Percentiles rank a stretch among this genome's conserved stretches.
Evolutionary conservation across 2,329 filamentous ascomycete species (phyloP).

Genomic region (Colletotrichum acutatum): DNA sequence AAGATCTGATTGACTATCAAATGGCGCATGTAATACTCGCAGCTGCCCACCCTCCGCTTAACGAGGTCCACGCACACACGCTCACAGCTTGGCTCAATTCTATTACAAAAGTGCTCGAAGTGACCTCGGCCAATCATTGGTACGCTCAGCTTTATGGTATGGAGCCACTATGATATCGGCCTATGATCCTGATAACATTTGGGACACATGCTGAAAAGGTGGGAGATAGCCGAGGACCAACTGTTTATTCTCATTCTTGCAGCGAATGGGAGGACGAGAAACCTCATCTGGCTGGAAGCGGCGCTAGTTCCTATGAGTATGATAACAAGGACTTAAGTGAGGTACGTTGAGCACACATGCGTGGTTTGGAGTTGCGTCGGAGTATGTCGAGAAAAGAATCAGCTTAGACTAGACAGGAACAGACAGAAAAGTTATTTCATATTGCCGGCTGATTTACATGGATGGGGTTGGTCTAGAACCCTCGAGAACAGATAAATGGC

Average conservation of each 20-base stretch:
- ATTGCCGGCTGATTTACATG: too few species aligned
- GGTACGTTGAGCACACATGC: too few species aligned
- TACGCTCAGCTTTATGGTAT: neutral
- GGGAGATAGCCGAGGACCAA: neutral
- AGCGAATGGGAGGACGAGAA: neutral
- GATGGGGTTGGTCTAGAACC: too few species aligned
- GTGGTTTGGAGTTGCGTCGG: too few species aligned
- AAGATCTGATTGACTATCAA: neutral
- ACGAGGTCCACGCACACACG: neutral
- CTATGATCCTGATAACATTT: neutral
- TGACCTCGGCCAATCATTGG: neutral
- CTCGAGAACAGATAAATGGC: too few species aligned
- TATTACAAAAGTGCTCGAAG: neutral
- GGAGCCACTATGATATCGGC: neutral
- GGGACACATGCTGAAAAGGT: neutral
- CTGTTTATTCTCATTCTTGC: neutral
- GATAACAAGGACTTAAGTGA: too few species aligned
- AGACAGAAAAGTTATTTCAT: too few species aligned
- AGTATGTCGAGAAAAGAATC: too few species aligned
- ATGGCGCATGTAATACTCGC: neutral
- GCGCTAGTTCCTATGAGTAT: too few species aligned
- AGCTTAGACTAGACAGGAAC: too few species aligned
- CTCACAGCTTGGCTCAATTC: neutral
- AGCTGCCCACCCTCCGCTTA: neutral
- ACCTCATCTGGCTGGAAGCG: too few species aligned